A percentile compares a stretch with the other conserved stretches of the same genome.
These are phyloP conservation scores for Collybia sordida DNA, from an alignment of 768 basidiomycete species.

Conservation along the genomic window DNA sequence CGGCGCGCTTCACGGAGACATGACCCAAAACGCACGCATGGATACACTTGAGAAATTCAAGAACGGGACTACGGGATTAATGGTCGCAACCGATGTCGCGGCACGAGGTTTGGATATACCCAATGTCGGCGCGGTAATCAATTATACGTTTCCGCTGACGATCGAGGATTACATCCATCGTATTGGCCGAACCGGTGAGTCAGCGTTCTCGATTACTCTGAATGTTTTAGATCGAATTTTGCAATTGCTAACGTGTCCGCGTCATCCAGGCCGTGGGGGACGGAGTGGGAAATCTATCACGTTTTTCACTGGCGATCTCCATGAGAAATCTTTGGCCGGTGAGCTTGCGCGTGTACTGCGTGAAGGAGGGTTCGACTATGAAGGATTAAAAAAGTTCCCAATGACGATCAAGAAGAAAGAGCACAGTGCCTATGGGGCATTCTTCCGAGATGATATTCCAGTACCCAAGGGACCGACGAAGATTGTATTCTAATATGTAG, in stretches of 20 bases:
- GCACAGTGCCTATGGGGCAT: constrained; percentile 88
- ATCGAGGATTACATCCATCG: constrained; percentile 93
- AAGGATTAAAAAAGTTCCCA: constrained; percentile 82
- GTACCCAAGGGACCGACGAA: constrained; percentile 66
- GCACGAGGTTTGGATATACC: constrained; percentile 97
- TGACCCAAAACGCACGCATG: constrained; percentile 82
- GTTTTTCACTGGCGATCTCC: constrained; percentile 90
- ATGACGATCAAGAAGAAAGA: constrained; percentile 98
- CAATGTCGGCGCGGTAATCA: constrained; percentile 90
- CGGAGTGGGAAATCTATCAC: constrained; percentile 90
- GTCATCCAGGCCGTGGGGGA: constrained; percentile 74
- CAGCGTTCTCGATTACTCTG: constrained; percentile 1
- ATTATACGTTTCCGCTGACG: constrained; percentile 97
- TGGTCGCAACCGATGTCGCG: constrained; percentile 98
- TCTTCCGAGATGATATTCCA: constrained; percentile 70
- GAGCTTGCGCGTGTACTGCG: constrained; percentile 89
- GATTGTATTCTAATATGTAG: constrained; percentile 59
- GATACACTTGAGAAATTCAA: constrained; percentile 87
- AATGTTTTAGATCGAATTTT: constrained; percentile 19
- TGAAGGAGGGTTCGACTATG: constrained; percentile 82
- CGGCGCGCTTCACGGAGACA: constrained; percentile 85
- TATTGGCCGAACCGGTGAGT: constrained; percentile 82
- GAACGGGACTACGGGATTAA: constrained; percentile 70
- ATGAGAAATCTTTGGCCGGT: constrained; percentile 86
- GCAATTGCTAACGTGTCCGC: constrained; percentile 5